Evolutionary conservation across 192 early-diverging fungal genomes (phyloP), one percentile per base, ranked within the genome.

Genomic region (Umbelopsis ramanniana): DNA sequence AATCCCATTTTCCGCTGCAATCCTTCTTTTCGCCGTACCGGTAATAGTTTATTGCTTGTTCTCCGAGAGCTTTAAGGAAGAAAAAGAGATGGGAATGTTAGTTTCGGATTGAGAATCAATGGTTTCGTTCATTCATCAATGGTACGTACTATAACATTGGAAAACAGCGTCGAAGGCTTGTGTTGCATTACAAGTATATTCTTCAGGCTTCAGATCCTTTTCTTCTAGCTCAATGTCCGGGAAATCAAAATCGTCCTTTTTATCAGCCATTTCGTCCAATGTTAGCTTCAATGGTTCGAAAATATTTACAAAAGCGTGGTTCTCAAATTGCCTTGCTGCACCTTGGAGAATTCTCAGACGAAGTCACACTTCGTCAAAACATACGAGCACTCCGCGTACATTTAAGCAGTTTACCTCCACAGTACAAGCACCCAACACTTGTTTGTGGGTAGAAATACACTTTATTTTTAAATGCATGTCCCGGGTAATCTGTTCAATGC

Each of bases 11-110:
- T 10, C 23, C 72, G 11, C 66, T 73, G 53, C 83, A 84, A 55
- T 82, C 78, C 67, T 69, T 80, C 52, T 80, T 82, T 37, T 70
- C 72, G n/a, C 83, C 83, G 37, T 76, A 82, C 9, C 83, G 78
- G 37, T 84, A 84, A 57, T 84, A 84, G 52, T 84, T 77, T n/a
- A 79, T 48, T 23, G 81, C 74, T 46, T 84, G 81, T 52, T 80
- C 70, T 52, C 83, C 83, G 19, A 84, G 52, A 23, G 83, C 83
- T 84, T 53, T 46, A 54, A 33, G 50, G 14, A 0, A 29, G 46
- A 45, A 33, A 15, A 52, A 22, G 38, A 29, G 40, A 21, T 29
- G 11, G 33, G 23, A 17, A 23, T 22, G 21, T 50, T 29, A 60
- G 22, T 48, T 21, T 22, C 43, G 38, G 17, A 6, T 26, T 9